phyloP scores from a whole-genome alignment of 257 asterid genomes.

The Osmanthus fragrans region DNA sequence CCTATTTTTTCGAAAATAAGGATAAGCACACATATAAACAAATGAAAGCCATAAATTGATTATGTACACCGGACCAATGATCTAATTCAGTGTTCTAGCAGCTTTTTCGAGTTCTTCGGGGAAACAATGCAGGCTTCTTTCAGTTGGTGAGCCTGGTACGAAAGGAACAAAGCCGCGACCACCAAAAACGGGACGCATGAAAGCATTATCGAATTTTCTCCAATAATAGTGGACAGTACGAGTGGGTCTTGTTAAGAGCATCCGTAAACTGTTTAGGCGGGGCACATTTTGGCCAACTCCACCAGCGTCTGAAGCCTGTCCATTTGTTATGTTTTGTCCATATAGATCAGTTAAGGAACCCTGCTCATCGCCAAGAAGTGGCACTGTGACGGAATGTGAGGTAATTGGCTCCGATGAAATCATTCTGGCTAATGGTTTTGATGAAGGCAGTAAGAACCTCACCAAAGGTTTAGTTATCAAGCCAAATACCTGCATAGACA shows the following conservation, averaged over 20 bases:
- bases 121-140: slow-evolving; percentile 35
- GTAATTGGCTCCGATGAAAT: slow-evolving; percentile 66
- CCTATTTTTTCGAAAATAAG: no score
- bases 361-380: slow-evolving; percentile 62
- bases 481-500: slow-evolving; percentile 77
- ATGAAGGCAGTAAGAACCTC: slow-evolving; percentile 55
- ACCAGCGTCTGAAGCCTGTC: slow-evolving; percentile 46
- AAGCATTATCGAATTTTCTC: slow-evolving; percentile 82
- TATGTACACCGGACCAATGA: not conserved
- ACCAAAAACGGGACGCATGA: slow-evolving; percentile 97
- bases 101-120: slow-evolving; percentile 33
- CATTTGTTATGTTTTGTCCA: slow-evolving; percentile 27
- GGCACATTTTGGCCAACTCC: slow-evolving; percentile 34
- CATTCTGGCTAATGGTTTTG: slow-evolving; percentile 49
- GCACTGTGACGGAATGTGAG: slow-evolving; percentile 63
- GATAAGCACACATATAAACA: not conserved
- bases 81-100: slow-evolving; percentile 5
- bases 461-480: slow-evolving; percentile 85
- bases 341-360: slow-evolving; percentile 56
- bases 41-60: slow-evolving; percentile 23
- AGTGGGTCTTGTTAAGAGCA: slow-evolving; percentile 79
- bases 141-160: slow-evolving; percentile 91
- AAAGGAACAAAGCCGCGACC: slow-evolving; percentile 94
- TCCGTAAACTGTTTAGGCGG: slow-evolving; percentile 82
- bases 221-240: slow-evolving; percentile 89